These are phyloP conservation scores for Carex myosuroides DNA, from an alignment of 176 grass and related monocot genomes.

Conservation along the genomic window DNA sequence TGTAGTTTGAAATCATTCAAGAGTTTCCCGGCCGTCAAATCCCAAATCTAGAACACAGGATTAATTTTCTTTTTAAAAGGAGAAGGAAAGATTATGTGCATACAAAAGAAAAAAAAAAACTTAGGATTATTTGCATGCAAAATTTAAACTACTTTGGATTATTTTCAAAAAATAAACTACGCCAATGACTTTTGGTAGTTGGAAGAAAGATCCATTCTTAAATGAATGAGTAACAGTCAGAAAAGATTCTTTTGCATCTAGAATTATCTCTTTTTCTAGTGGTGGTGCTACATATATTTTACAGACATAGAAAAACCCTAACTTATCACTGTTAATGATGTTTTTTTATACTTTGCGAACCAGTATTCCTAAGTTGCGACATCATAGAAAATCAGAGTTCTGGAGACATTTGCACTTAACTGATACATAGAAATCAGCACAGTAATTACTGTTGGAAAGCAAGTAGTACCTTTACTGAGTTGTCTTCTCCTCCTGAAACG, in stretches of 20 bases:
- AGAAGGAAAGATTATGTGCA: neutral
- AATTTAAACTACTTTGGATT: neutral
- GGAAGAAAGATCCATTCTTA: neutral
- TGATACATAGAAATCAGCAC: neutral
- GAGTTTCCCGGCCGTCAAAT: constrained; percentile 90
- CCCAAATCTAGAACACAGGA: constrained; percentile 62
- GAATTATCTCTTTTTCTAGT: neutral
- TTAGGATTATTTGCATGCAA: neutral
- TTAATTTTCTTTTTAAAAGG: neutral
- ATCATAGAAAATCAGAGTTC: constrained; percentile 6
- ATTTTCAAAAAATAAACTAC: neutral
- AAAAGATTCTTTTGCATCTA: neutral
- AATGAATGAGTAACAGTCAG: neutral
- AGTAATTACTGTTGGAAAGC: neutral
- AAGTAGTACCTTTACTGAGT: constrained; percentile 67
- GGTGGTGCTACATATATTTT: neutral
- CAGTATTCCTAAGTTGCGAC: neutral
- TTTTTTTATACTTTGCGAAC: neutral
- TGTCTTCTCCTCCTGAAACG: constrained; percentile 77
- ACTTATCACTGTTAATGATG: neutral
- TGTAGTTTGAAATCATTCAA: constrained; percentile 75
- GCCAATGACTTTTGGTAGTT: neutral
- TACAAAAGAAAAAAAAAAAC: neutral
- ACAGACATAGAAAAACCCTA: neutral
- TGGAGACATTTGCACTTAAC: neutral